Base-by-base conservation (phyloP, 2,329 filamentous ascomycete species). In the Talaromyces albobiverticillius region DNA sequence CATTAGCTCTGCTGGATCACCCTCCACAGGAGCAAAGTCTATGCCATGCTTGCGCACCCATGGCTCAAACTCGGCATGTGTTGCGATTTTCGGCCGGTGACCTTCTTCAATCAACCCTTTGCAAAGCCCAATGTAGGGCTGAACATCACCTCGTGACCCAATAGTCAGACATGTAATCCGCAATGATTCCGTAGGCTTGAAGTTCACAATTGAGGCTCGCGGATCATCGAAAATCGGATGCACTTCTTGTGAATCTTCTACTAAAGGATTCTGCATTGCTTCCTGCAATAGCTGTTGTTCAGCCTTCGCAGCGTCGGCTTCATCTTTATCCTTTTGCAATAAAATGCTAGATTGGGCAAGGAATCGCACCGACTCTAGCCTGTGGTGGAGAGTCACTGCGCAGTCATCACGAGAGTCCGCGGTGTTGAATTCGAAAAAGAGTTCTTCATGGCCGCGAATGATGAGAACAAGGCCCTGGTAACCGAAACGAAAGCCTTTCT, bases 21-120 rank as follows among this genome's bases (percentile, higher is more conserved):
- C 94, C 58, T 88, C 91, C 0, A 99, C 88, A 7, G 87, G 85
- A 4, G 84, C 85, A 70, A 97, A 99, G 57, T 94, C 90, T 62
- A 99, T 96, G 0, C 93, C 94, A 67, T 97, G 90, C n/a, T 85
- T 83, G 67, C 90, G 83, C 42, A 99, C 83, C 92, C 93, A 99
- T 13, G 79, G 81, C 62, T 88, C 86, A 64, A 99, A 99, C 69
- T 97, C 93, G 22, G 79, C 80, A 68, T 99, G 94, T 0, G 94
- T 97, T 10, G 93, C 94, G 62, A 99, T 99, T 59, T 84, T 86
- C 14, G 88, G 82, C 57, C 82, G 84, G 71, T 99, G 94, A 0
- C 94, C 94, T 62, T 99, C 92, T 0, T 87, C 88, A 40, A 95
- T 71, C 1, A 99, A 76, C 0, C 89, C 90, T 67, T 96, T 96